Base-by-base conservation (phyloP, 2,329 filamentous ascomycete genomes). In the Coniella lustricola region DNA sequence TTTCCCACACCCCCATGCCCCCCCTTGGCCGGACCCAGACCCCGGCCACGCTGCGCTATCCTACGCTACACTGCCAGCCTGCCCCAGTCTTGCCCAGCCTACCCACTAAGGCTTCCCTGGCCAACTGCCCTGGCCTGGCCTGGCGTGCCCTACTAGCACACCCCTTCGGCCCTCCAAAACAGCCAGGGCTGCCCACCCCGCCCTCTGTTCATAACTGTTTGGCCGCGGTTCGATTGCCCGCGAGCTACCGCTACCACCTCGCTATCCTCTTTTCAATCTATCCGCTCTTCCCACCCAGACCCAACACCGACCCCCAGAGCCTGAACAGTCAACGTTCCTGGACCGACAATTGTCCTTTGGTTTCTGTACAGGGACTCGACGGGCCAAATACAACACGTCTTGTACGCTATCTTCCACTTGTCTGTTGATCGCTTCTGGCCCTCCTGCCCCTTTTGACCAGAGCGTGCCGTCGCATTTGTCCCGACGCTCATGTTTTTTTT, bases 221-320 rank as follows among this genome's bases (percentile, higher is more conserved):
- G 62, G 63, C 61, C 60, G 60, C 67, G 66, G 60, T 64, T 29
- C 60, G 65, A 63, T 65, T 66, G 65, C 62, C 65, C 65, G 65
- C 64, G 67, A 71, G 67, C 67, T 29, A 29, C 25, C 25, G 10
- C n/a, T 69, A 72, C 69, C 63, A 70, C 66, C 66, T 70, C 67
- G 64, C 68, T 71, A 71, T 71, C 63, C 69, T 72, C 67, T 70
- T 72, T 72, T 71, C 67, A 70, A 64, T 58, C 69, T 70, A 67
- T 69, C 66, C 66, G 68, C 67, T 68, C 65, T 69, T 62, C 10
- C 5, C 25, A 29, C 10, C 25, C 10, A 5, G 25, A 10, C 5
- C 25, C 25, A 29, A 10, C n/a, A n/a, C n/a, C n/a, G n/a, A n/a
- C n/a, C 65, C 69, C 64, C 67, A 71, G 20, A 61, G 56, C 69